Evolutionary conservation across 2,329 filamentous ascomycete species (phyloP), one percentile per base, ranked within the genome.

Genomic region (Aschersonia sp.): DNA sequence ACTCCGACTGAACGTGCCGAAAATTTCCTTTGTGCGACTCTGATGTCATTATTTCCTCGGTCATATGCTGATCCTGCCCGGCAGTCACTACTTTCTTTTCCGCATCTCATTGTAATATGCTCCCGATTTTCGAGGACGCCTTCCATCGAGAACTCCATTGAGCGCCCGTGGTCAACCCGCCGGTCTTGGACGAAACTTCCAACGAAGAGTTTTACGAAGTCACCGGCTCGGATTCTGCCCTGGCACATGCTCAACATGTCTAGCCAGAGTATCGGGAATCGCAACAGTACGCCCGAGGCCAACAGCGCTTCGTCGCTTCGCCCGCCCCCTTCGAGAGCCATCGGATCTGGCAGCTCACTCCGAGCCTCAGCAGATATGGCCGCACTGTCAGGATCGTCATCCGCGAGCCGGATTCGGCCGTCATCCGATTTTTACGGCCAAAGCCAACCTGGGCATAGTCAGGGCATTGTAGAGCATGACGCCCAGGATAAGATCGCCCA

Each of bases 361-460:
- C 87, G 92, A 59, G 87, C 89, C 44, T 98, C 92, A 46, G 90
- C 92, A 58, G 92, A 98, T 64, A 94, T 97, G 85, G 85, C 87
- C 53, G 83, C 83, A 45, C 86, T 94, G 61, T 62, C 79, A 68
- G 62, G 73, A 57, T 62, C 87, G 70, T 58, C 83, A 71, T 57
- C 79, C 33, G 78, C 85, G 42, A 83, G 78, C 60, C 86, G 88
- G 55, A 94, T 95, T 58, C 86, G 92, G 50, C 92, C 92, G 33
- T 88, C 89, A 30, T 97, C 92, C 22, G 92, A 98, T 63, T 88
- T 97, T 65, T 95, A 90, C 65, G 89, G 86, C 54, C 86, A 85
- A 59, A 69, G 76, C 42, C 79, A 85, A 58, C 76, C 83, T 62
- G 75, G 75, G 53, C 81, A 79, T 58, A 76, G 72, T 57, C 82